A percentile compares a stretch with the other conserved stretches of the same genome.
These are phyloP conservation scores for Helotiales sp. DNA, from an alignment of 2,329 filamentous ascomycete genomes.

Conservation along the genomic window DNA sequence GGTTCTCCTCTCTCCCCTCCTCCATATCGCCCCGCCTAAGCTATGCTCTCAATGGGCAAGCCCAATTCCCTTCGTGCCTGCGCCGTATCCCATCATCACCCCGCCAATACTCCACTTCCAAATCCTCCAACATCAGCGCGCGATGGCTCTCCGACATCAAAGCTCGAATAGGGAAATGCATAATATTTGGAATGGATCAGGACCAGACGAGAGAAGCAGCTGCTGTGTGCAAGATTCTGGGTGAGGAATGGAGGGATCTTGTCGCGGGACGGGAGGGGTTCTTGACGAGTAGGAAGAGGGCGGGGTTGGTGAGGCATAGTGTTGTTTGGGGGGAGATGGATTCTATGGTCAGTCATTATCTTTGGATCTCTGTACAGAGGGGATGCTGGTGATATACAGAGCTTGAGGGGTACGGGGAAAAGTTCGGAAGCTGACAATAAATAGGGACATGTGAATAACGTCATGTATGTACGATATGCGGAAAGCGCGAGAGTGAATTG, in stretches of 20 bases:
- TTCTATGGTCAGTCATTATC: conserved; percentile 49
- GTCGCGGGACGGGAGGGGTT: conserved; percentile 76
- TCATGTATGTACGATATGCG: conserved; percentile 79
- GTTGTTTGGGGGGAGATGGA: conserved; percentile 88
- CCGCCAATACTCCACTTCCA: background rate
- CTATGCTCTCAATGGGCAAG: no score
- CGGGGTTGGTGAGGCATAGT: conserved; percentile 62
- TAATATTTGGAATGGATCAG: conserved; percentile 68
- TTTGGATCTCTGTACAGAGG: background rate
- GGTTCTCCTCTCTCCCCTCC: background rate
- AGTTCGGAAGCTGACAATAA: background rate
- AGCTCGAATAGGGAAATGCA: conserved; percentile 68
- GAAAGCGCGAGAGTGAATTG: conserved; percentile 81
- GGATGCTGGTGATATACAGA: background rate
- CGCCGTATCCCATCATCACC: background rate
- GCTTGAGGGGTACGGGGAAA: background rate
- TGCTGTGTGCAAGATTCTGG: conserved; percentile 57
- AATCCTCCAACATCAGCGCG: conserved; percentile 25
- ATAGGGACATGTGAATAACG: conserved; percentile 81
- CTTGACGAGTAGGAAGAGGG: conserved; percentile 61
- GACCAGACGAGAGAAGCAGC: conserved; percentile 59
- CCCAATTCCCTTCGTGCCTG: background rate
- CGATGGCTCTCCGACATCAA: conserved; percentile 70
- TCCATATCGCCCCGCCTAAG: background rate
- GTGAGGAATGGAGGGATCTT: conserved; percentile 69